Evolutionary conservation across 306 rosid species (phyloP), one percentile per base, ranked within the genome.

Genomic region (Sicyos edulis): DNA sequence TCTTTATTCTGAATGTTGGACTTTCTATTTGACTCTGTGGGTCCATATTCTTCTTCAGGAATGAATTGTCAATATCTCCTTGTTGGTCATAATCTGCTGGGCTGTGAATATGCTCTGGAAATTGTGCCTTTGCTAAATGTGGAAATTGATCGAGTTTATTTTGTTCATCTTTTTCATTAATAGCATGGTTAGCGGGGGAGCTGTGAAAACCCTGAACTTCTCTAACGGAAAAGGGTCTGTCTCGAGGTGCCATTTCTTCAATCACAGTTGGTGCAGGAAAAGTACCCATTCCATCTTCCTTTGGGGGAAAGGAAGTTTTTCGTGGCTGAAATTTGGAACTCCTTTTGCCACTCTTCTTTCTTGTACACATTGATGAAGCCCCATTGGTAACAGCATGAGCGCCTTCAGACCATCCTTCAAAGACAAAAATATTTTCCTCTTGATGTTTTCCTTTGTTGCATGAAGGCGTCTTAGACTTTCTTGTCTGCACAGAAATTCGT

Each of bases 1-100:
- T 80, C 68, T 81, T 78, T 32, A 83, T 40, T 82, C 86, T 84
- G 67, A 87, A 83, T 22, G 88, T 81, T 62, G 91, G 91, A 82
- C 95, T 89, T 72, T 17, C 85, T 66, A 84, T 67, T 70, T 74
- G 76, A 85, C 80, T 85, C 75, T 76, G 83, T 44, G 67, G 82
- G 75, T 78, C 79, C 32, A 83, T 62, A 77, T 47, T 83, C 76
- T 80, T 78, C 59, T 76, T 59, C 54, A 61, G 70, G 29, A 80
- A 72, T 45, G 85, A 74, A 81, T n/a, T 76, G 55, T 55, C 82
- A 75, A 54, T 70, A 51, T 72, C 68, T 68, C 87, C 86, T 61
- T 52, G 79, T 59, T 71, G 82, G 21, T 87, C 81, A 73, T 62
- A 82, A 34, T 72, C 75, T 73, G 70, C 85, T 22, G 84, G 78